Evolutionary conservation across 2,329 filamentous ascomycete species (phyloP), one percentile per base, ranked within the genome.

Genomic region (Parastagonospora avenae): DNA sequence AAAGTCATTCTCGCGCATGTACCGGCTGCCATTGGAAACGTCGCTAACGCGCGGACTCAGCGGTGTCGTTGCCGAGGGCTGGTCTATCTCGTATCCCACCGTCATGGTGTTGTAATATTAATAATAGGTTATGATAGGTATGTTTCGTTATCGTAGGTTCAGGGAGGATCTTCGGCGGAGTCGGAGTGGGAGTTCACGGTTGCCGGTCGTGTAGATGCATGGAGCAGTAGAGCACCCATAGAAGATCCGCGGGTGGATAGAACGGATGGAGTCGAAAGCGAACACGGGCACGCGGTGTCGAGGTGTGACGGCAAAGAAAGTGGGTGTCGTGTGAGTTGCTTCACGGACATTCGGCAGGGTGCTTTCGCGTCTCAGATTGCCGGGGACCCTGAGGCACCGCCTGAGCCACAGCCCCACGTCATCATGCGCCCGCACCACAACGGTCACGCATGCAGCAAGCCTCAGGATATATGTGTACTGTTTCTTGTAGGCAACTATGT

Each of bases 1-100:
- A 19, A 61, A 66, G 44, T 66, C 63, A 31, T 66, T 51, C 28
- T 62, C 61, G 52, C 57, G 56, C 27, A 64, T 41, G 42, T 63
- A 66, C 4, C 57, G 35, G 41, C 55, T 59, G 15, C 60, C 59
- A 29, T 52, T 53, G 3, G 58, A 62, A 12, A 65, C 60, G 47
- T 63, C 62, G 53, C 68, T 72, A 36, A 60, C 48, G 46, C 66
- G 67, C 33, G 60, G 62, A 40, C 60, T 65, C 45, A 57, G 57
- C 12, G 63, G 58, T 43, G 58, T 62, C 11, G 52, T 45, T 12
- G 47, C 46, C n/a, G 58, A 43, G 2, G 52, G 46, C 45, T 61
- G 56, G 33, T 59, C 63, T 29, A 55, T 45, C 29, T 62, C 56
- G 33, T 57, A 50, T 11, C 50, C 29, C 11, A 40, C 46, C 46